These are phyloP conservation scores for Microdochium bolleyi DNA, from an alignment of 2,329 filamentous ascomycete species.

Conservation along the genomic window DNA sequence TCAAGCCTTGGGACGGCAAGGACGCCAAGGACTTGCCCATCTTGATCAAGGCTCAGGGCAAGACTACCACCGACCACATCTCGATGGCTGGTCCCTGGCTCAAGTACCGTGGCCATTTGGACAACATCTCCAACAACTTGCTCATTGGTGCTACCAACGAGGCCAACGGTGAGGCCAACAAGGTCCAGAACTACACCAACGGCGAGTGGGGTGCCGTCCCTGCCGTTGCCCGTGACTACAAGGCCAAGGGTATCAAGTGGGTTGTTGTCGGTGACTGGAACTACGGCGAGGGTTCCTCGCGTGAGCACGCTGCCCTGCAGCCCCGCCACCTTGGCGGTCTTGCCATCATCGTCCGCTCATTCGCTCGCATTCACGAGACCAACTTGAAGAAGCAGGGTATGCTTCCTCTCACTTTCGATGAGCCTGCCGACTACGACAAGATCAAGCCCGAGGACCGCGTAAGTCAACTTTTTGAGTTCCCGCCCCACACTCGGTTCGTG, in stretches of 20 bases:
- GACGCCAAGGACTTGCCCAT: constrained; percentile 79
- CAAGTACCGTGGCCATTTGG: constrained; percentile 97
- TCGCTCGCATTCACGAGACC: constrained; percentile 99
- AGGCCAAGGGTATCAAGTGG: constrained; percentile 93
- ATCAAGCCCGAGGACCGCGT: constrained; percentile 85
- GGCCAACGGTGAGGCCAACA: constrained; percentile 95
- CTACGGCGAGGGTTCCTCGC: constrained; percentile 95
- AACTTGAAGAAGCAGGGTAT: constrained; percentile 99
- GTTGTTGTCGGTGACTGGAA: constrained; percentile 99
- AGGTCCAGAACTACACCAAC: constrained; percentile 84
- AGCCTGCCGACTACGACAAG: constrained; percentile 97
- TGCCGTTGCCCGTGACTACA: constrained; percentile 94
- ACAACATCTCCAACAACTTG: constrained; percentile 99
- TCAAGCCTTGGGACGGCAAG: constrained; percentile 86
- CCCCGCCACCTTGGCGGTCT: constrained; percentile 94
- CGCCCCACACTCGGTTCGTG: neutral
- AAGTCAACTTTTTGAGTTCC: constrained; percentile 13
- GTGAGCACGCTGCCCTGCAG: constrained; percentile 97
- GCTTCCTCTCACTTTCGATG: constrained; percentile 91
- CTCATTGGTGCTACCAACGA: constrained; percentile 94
- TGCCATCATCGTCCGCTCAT: constrained; percentile 90
- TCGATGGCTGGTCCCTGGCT: constrained; percentile 96
- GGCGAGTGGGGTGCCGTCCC: constrained; percentile 84
- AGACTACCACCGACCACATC: constrained; percentile 96
- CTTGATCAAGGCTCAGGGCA: constrained; percentile 92